Evolutionary conservation across 1,284 basidiomycete species (phyloP).

Genomic region (Pyrrhoderma lamaoense): DNA sequence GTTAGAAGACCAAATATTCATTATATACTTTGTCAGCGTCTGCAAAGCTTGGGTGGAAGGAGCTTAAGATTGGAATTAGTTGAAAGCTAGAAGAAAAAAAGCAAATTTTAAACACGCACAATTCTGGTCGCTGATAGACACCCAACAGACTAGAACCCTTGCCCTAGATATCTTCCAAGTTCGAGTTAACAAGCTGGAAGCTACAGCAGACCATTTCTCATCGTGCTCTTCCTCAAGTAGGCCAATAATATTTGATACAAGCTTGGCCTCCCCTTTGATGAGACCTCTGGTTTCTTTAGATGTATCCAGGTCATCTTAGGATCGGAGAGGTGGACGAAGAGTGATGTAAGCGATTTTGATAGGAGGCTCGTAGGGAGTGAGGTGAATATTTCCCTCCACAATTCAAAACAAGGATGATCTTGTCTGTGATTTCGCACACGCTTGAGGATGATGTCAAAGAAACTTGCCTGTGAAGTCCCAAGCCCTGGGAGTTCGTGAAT

Average conservation of each 20-base stretch:
- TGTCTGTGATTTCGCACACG: slow-evolving; percentile 39
- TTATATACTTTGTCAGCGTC: slow-evolving; percentile 38
- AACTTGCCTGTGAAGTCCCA: slow-evolving; percentile 52
- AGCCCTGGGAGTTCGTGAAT: slow-evolving; percentile 41
- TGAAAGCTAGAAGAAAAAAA: background rate
- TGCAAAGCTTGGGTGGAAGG: slow-evolving; percentile 27
- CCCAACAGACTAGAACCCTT: slow-evolving; percentile 62
- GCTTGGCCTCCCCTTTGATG: slow-evolving; percentile 43
- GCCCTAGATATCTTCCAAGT: slow-evolving; percentile 54
- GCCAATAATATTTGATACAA: slow-evolving; percentile 48
- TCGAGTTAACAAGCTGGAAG: slow-evolving; percentile 43
- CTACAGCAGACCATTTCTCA: slow-evolving; percentile 47
- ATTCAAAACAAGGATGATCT: slow-evolving; percentile 32
- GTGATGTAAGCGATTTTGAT: slow-evolving; percentile 44
- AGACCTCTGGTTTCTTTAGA: slow-evolving; percentile 31
- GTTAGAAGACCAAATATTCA: slow-evolving; percentile 57
- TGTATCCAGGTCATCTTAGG: slow-evolving; percentile 26
- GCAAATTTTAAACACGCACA: slow-evolving; percentile 27
- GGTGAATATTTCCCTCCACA: slow-evolving; percentile 45
- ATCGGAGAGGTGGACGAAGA: slow-evolving; percentile 41
- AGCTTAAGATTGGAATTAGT: slow-evolving; percentile 29
- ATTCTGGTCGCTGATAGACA: slow-evolving; percentile 34
- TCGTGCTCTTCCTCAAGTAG: slow-evolving; percentile 32
- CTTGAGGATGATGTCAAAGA: slow-evolving; percentile 45
- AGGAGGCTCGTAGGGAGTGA: slow-evolving; percentile 50